phyloP scores from a whole-genome alignment of 495 filamentous ascomycete species.

The Ascobolus immersus region DNA sequence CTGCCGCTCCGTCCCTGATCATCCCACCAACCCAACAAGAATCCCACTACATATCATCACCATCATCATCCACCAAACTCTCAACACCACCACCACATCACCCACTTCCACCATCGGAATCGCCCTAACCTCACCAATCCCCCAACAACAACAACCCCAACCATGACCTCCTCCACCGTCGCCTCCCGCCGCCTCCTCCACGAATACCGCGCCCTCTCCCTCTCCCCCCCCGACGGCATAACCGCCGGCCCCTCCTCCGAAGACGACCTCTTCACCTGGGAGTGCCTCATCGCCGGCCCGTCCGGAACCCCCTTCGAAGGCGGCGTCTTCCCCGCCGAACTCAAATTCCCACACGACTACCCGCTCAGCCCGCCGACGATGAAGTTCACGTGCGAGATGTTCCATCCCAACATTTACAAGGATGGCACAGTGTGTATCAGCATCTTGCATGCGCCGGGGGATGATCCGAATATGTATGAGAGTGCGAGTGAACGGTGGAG shows the following conservation, averaged over 20 bases:
- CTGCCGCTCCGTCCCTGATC: no score
- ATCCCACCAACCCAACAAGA: no score
- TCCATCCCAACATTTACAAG: constrained; percentile 88
- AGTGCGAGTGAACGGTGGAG: constrained; percentile 77
- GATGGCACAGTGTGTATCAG: constrained; percentile 86
- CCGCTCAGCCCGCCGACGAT: constrained; percentile 77
- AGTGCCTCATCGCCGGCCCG: constrained; percentile 84
- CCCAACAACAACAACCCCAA: no score
- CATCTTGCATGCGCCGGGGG: constrained; percentile 86
- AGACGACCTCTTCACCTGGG: constrained; percentile 91
- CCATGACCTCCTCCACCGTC: no score
- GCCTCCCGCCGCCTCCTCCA: constrained; percentile 81
- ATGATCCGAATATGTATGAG: constrained; percentile 92
- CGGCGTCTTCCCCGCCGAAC: constrained; percentile 78
- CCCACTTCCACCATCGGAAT: no score
- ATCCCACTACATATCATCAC: no score
- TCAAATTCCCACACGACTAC: constrained; percentile 77
- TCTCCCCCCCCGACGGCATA: constrained; percentile 75
- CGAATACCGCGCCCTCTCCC: constrained; percentile 75
- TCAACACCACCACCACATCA: no score
- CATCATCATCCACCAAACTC: no score
- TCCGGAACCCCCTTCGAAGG: constrained; percentile 89
- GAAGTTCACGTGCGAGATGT: constrained; percentile 68
- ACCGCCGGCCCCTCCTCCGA: constrained; percentile 80
- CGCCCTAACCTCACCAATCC: no score